Percentiles rank a stretch among this genome's conserved stretches.
These are phyloP conservation scores for Penicillium sp. DNA, from an alignment of 2,329 filamentous ascomycete genomes.

Conservation along the genomic window DNA sequence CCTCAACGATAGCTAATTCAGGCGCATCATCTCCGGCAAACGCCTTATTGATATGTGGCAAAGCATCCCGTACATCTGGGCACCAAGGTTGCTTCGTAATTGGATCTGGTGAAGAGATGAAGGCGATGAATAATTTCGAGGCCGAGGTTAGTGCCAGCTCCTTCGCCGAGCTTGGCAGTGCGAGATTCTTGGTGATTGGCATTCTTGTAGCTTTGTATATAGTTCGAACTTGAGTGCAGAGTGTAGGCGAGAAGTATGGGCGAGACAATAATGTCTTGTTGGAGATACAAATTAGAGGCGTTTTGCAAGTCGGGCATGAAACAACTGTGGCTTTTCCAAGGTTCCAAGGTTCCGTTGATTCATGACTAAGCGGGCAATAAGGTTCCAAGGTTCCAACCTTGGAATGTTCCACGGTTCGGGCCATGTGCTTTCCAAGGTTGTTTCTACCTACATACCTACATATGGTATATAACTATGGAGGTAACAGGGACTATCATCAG, in stretches of 20 bases:
- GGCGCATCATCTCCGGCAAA: conserved; percentile 28
- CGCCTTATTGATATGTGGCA: conserved; percentile 31
- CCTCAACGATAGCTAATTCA: conserved; percentile 29
- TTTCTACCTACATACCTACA: no score
- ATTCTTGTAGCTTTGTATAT: conserved; percentile 9
- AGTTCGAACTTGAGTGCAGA: neutral
- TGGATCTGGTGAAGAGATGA: conserved; percentile 36
- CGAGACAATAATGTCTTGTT: neutral
- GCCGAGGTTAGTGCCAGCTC: conserved; percentile 11
- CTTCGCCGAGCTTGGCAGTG: conserved; percentile 15
- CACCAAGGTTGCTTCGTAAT: conserved; percentile 39
- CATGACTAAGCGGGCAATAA: neutral
- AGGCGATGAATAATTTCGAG: conserved; percentile 34
- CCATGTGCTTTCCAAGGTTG: no score
- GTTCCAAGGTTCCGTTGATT: neutral
- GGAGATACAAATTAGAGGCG: neutral
- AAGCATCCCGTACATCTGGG: conserved; percentile 38
- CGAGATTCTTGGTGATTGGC: conserved; percentile 28
- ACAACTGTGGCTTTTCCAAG: neutral
- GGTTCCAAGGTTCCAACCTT: no score
- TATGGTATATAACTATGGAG: no score
- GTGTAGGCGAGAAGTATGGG: neutral
- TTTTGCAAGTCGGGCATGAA: neutral
- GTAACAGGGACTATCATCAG: neutral
- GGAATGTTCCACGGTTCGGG: no score